These are phyloP conservation scores for Verticillium nubilum DNA, from an alignment of 2,329 filamentous ascomycete genomes.

Conservation along the genomic window DNA sequence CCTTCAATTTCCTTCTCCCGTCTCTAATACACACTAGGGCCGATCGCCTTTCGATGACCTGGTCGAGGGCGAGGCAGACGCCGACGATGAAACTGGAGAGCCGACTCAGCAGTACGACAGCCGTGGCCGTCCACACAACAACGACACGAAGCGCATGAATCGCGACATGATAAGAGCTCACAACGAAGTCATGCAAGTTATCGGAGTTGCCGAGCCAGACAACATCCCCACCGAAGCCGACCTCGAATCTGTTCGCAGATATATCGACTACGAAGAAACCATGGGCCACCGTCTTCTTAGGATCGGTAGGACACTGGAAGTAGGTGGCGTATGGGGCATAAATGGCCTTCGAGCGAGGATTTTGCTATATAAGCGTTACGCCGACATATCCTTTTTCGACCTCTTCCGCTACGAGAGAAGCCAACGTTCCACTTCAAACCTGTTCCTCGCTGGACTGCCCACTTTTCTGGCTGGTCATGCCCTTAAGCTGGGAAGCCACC, in stretches of 20 bases:
- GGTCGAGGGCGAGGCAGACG: conserved; percentile 43
- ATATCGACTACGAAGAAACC: conserved; percentile 41
- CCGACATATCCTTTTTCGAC: conserved; percentile 41
- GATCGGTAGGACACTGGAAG: conserved; percentile 29
- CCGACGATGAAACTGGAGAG: conserved; percentile 32
- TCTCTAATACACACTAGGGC: conserved; percentile 31
- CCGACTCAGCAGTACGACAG: conserved; percentile 47
- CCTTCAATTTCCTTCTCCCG: neutral
- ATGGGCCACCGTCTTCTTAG: conserved; percentile 34
- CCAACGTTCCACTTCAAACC: conserved; percentile 23
- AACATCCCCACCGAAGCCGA: conserved; percentile 32
- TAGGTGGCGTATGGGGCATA: conserved; percentile 44
- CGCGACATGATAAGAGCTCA: conserved; percentile 53
- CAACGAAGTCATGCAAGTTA: conserved; percentile 59
- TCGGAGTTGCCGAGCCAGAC: conserved; percentile 56
- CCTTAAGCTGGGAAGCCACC: conserved; percentile 21
- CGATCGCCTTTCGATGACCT: conserved; percentile 57
- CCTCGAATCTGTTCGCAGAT: conserved; percentile 33
- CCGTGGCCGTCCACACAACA: conserved; percentile 50
- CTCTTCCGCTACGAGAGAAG: conserved; percentile 28
- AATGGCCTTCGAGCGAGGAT: conserved; percentile 48
- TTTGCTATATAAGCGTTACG: conserved; percentile 47
- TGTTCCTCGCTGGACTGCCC: conserved; percentile 33
- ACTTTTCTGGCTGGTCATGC: conserved; percentile 27
- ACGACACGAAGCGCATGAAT: conserved; percentile 48